Evolutionary conservation across 768 basidiomycete species (phyloP), one percentile per base, ranked within the genome.

Genomic region (Lactarius trivialis): DNA sequence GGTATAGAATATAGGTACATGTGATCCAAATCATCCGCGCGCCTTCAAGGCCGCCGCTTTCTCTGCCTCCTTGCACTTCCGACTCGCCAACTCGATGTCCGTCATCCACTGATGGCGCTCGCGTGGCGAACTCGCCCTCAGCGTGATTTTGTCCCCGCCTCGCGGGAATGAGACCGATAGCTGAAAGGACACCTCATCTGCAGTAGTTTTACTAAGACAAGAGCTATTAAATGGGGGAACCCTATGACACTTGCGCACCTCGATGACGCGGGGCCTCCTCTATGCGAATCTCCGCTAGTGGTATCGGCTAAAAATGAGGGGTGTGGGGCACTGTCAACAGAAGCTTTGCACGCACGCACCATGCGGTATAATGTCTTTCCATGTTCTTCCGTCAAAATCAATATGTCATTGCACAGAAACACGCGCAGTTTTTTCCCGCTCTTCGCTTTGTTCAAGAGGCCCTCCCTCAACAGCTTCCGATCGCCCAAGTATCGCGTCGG

Each of bases 401-500:
- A 72, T 45, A 96, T 89, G 70, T 98, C 96, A 69, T 82, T 96
- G 69, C 94, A 98, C 65, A 98, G 73, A 73, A 93, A 85, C 7
- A 80, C 83, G 43, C 85, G 80, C 50, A 98, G 73, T 70, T 84
- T 90, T 55, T 89, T 78, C 4, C 91, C 86, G 63, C 92, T 93
- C 76, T 91, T 94, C 1, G 89, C 80, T 72, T 98, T 98, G 67
- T 78, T 75, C 12, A 97, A 71, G 2, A 78, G 63, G 0, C 94
- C 93, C 70, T 98, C 89, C 64, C 85, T 90, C 34, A 97, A 62
- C 11, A 99, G 78, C 68, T 78, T 81, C 19, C 96, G 80, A n/a
- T 81, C 75, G 0, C 94, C 96, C 77, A 95, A 85, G 62, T 85
- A 79, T 0, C 91, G 83, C 6, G 96, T 98, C 0, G 91, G 88